Evolutionary conservation across 805 yeast genomes (phyloP).

Genomic region (Tetrapisispora phaffii): DNA sequence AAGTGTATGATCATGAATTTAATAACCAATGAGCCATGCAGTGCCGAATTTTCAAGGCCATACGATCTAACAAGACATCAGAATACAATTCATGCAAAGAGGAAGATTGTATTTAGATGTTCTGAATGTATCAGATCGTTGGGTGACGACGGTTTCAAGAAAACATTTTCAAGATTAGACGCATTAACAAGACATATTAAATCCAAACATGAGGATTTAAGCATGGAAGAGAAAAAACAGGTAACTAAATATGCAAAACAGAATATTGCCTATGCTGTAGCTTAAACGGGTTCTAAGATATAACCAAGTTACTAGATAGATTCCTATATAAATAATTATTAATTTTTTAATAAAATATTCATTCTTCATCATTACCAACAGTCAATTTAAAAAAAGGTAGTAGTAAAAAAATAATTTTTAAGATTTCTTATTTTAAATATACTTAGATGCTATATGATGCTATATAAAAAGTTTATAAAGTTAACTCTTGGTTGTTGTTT

Average conservation of each 20-base stretch:
- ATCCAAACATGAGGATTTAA: slow-evolving; percentile 62
- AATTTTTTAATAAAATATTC: background rate
- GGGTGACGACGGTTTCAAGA: slow-evolving; percentile 38
- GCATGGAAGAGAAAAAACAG: slow-evolving; percentile 51
- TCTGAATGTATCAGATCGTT: slow-evolving; percentile 55
- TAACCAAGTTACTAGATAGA: background rate
- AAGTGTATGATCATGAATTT: slow-evolving; percentile 4
- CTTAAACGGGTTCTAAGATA: background rate
- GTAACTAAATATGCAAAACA: slow-evolving; percentile 69
- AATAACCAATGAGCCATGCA: slow-evolving; percentile 17
- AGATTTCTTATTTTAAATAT: background rate
- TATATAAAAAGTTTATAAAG: slow-evolving; percentile 21
- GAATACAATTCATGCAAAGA: slow-evolving; percentile 88
- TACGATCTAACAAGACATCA: slow-evolving; percentile 92
- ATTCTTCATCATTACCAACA: background rate
- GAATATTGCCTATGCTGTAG: slow-evolving; percentile 50
- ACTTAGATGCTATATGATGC: slow-evolving; percentile 1
- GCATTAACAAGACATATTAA: slow-evolving; percentile 90
- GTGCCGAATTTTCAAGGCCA: slow-evolving; percentile 69
- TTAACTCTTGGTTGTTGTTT: slow-evolving; percentile 50
- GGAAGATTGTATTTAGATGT: slow-evolving; percentile 78
- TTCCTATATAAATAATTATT: background rate
- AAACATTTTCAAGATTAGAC: slow-evolving; percentile 88
- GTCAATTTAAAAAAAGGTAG: background rate
- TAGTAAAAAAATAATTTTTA: background rate